Conservation (phyloP, 768 basidiomycete genomes). For the Xerocomus spinulosus region DNA sequence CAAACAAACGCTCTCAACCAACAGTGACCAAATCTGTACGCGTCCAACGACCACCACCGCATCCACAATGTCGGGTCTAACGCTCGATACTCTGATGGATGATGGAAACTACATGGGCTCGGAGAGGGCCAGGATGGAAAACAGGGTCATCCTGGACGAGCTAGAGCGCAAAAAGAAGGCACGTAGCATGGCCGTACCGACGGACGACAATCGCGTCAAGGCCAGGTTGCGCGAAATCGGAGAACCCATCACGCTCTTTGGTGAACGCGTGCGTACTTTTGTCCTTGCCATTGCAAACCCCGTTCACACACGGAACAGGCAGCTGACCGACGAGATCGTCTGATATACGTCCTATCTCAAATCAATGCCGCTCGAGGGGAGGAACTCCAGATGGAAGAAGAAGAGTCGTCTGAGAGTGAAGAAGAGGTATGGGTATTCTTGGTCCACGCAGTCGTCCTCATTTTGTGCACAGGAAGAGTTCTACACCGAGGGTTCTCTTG, state of each 20-base stretch:
- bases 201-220: conserved; percentile 92
- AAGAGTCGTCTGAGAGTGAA: conserved; percentile 64
- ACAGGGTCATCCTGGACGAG: conserved; percentile 87
- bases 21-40: conserved; percentile 13
- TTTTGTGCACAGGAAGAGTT: conserved; percentile 71
- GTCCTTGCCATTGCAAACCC: not conserved
- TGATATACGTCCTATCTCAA: conserved; percentile 93
- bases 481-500: conserved; percentile 87
- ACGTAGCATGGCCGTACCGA: conserved; percentile 89
- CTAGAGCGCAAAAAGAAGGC: conserved; percentile 98
- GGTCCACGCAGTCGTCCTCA: not conserved
- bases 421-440: conserved; percentile 53
- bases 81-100: conserved; percentile 70
- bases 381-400: conserved; percentile 68
- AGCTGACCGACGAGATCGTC: conserved; percentile 91
- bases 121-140: conserved; percentile 72
- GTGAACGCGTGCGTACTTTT: conserved; percentile 79
- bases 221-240: conserved; percentile 87
- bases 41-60: conserved; percentile 1
- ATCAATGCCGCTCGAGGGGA: conserved; percentile 86
- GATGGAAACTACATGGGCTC: conserved; percentile 73
- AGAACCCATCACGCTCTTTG: conserved; percentile 96
- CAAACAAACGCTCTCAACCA: conserved; percentile 30
- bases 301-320: conserved; percentile 49
- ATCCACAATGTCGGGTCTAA: conserved; percentile 68